phyloP scores from a whole-genome alignment of 768 basidiomycete species.

The Suillus spraguei region DNA sequence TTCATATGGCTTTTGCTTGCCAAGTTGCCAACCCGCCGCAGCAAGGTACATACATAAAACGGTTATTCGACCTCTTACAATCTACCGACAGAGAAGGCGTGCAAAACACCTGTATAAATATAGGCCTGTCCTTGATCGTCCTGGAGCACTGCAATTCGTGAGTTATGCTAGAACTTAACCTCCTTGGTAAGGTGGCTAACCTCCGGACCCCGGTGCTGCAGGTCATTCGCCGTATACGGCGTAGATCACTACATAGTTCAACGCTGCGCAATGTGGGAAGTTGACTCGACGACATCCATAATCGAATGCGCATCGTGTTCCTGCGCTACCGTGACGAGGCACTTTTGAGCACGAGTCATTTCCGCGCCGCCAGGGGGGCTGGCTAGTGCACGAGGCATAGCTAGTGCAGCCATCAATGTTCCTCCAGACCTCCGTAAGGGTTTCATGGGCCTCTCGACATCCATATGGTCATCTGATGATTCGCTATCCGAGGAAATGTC shows the following conservation, averaged over 20 bases:
- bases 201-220: conserved; percentile 29
- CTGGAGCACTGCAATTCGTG: conserved; percentile 24
- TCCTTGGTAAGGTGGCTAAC: conserved; percentile 23
- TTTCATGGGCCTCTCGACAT: conserved; percentile 38
- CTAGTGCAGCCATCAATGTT: conserved; percentile 30
- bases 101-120: conserved; percentile 19
- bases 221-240: conserved; percentile 8
- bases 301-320: conserved; percentile 22
- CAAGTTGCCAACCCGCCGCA: conserved; percentile 23
- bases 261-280: conserved; percentile 27
- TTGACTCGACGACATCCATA: conserved; percentile 22
- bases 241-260: conserved; percentile 20
- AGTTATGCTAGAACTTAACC: conserved; percentile 17
- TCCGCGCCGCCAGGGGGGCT: conserved; percentile 31
- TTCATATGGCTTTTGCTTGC: conserved; percentile 23
- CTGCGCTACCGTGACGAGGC: conserved; percentile 16
- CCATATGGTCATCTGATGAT: conserved; percentile 22
- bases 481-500: conserved; percentile 20
- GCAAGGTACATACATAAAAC: conserved; percentile 28
- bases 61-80: conserved; percentile 25
- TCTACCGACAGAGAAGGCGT: conserved; percentile 18
- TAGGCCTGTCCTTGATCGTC: conserved; percentile 20
- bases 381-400: conserved; percentile 25
- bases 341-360: conserved; percentile 32
- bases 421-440: conserved; percentile 36